These are phyloP conservation scores for Abrus precatorius DNA, from an alignment of 306 rosid species.

Conservation along the genomic window DNA sequence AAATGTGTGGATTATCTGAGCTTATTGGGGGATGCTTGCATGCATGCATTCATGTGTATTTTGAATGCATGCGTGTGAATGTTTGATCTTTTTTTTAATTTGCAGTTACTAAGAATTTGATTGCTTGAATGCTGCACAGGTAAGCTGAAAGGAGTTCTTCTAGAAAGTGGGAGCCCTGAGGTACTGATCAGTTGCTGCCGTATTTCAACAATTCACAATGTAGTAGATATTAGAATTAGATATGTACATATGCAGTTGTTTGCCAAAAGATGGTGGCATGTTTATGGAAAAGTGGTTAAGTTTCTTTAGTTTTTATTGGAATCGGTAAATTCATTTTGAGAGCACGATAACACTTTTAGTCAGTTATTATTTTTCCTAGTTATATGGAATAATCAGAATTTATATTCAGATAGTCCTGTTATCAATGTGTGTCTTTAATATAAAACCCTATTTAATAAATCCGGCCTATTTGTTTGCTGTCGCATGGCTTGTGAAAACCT, in stretches of 20 bases:
- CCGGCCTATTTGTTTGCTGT: not conserved
- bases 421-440: not conserved
- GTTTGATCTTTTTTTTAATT: constrained; percentile 40
- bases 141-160: constrained; percentile 90
- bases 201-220: constrained; percentile 31
- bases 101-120: constrained; percentile 41
- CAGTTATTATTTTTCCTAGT: not conserved
- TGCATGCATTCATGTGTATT: constrained; percentile 17
- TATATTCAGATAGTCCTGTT: not conserved
- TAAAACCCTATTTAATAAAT: not conserved
- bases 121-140: constrained; percentile 58
- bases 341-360: constrained; percentile 2
- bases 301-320: not conserved
- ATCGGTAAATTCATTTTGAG: not conserved
- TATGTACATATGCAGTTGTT: constrained; percentile 3
- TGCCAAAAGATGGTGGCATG: not conserved
- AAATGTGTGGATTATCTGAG: constrained; percentile 22
- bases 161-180: constrained; percentile 95
- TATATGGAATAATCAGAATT: not conserved
- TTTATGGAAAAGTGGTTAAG: constrained; percentile 8
- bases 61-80: constrained; percentile 3
- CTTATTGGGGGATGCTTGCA: not conserved
- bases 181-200: constrained; percentile 55
- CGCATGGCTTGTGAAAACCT: constrained; percentile 3
- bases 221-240: constrained; percentile 7